phyloP scores from a whole-genome alignment of 352 stramenopile species.

The Phytopythium delawarense region DNA sequence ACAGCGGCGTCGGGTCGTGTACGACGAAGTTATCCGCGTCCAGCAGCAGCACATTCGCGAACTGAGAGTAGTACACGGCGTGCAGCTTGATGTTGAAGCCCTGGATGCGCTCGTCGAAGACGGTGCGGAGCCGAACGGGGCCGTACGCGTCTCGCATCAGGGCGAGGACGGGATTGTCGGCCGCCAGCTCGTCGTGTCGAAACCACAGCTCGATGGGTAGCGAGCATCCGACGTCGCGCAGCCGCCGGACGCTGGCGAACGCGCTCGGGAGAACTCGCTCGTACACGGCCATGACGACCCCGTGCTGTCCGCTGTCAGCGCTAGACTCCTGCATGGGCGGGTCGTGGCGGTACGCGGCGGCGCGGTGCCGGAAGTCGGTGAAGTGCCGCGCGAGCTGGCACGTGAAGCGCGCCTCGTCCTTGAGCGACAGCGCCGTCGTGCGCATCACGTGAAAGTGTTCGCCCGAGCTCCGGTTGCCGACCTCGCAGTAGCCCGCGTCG shows the following conservation, averaged over 20 bases:
- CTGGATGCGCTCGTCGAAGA: slow-evolving; percentile 41
- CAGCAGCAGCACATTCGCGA: slow-evolving; percentile 39
- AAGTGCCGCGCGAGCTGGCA: slow-evolving; percentile 59
- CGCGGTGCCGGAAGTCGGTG: slow-evolving; percentile 44
- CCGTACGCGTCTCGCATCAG: slow-evolving; percentile 27
- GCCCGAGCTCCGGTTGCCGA: slow-evolving; percentile 47
- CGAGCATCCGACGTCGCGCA: slow-evolving; percentile 31
- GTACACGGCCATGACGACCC: slow-evolving; percentile 52
- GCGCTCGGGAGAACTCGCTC: slow-evolving; percentile 36
- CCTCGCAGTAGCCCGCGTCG: slow-evolving; percentile 57
- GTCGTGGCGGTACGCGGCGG: slow-evolving; percentile 48
- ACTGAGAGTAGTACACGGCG: slow-evolving; percentile 46
- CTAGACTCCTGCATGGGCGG: slow-evolving; percentile 27
- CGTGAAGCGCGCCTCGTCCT: slow-evolving; percentile 64
- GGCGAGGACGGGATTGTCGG: slow-evolving; percentile 31
- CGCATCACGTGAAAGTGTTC: slow-evolving; percentile 61
- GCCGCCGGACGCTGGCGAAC: slow-evolving; percentile 39
- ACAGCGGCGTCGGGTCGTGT: slow-evolving; percentile 35
- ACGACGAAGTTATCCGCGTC: slow-evolving; percentile 51
- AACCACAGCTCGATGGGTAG: slow-evolving; percentile 59
- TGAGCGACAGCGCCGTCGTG: slow-evolving; percentile 55
- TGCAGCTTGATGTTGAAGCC: slow-evolving; percentile 53
- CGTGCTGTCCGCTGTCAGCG: slow-evolving; percentile 5
- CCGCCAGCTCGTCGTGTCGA: slow-evolving; percentile 36
- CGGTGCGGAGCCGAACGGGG: slow-evolving; percentile 31